Evolutionary conservation across 2,329 filamentous ascomycete genomes (phyloP).

Genomic region (Trichoderma oligosporum): DNA sequence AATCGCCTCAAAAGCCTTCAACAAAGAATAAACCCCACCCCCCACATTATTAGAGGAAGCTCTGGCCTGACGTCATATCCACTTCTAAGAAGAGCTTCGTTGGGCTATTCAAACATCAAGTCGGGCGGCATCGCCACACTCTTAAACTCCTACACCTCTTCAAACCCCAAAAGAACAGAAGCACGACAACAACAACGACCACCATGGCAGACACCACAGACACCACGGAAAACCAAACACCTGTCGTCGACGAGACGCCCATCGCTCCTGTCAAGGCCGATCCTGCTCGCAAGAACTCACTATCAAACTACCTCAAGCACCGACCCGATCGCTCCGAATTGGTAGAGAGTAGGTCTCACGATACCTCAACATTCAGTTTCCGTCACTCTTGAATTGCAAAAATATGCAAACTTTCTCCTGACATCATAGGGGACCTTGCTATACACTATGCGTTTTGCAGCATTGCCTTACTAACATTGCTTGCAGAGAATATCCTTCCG

Average conservation of each 20-base stretch:
- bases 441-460: neutral
- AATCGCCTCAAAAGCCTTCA: neutral
- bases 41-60: conserved; percentile 6
- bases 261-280: conserved; percentile 53
- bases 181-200: neutral
- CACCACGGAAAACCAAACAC: conserved; percentile 22
- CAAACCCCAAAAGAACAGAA: neutral
- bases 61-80: conserved; percentile 18
- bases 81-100: conserved; percentile 6
- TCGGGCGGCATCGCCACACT: conserved; percentile 9
- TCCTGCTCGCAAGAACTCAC: conserved; percentile 60
- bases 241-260: conserved; percentile 47
- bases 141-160: neutral
- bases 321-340: conserved; percentile 74
- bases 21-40: conserved; percentile 2
- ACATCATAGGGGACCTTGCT: too few species aligned
- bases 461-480: conserved; percentile 7
- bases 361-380: neutral
- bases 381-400: neutral
- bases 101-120: conserved; percentile 10
- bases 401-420: neutral
- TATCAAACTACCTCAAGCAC: conserved; percentile 68
- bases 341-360: conserved; percentile 62
- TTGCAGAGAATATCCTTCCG: conserved; percentile 78
- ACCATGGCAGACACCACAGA: conserved; percentile 30